These are phyloP conservation scores for Penicillium brevicompactum DNA, from an alignment of 2,329 filamentous ascomycete genomes.

Conservation along the genomic window DNA sequence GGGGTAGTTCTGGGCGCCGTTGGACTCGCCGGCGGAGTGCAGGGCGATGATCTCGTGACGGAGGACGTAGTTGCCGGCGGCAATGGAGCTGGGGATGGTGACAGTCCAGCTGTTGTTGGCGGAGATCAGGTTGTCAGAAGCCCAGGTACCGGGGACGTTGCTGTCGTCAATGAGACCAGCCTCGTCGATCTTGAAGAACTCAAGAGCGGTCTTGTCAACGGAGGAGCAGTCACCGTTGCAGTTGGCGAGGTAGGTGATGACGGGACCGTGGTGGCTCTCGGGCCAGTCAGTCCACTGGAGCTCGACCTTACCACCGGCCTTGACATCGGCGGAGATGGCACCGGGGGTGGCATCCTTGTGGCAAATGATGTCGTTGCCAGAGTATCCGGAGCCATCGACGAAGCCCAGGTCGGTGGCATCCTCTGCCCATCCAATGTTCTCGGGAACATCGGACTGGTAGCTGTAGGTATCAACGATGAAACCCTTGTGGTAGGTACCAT, in stretches of 20 bases:
- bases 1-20: slow-evolving; percentile 59
- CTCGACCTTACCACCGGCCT: slow-evolving; percentile 61
- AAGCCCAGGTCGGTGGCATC: slow-evolving; percentile 57
- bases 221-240: slow-evolving; percentile 60
- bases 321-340: slow-evolving; percentile 55
- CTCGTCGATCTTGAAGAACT: slow-evolving; percentile 67
- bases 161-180: slow-evolving; percentile 53
- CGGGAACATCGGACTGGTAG: slow-evolving; percentile 41
- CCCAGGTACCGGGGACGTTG: slow-evolving; percentile 55
- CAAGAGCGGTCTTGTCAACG: slow-evolving; percentile 55
- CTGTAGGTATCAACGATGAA: slow-evolving; percentile 41
- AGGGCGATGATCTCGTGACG: slow-evolving; percentile 60
- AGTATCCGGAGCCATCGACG: slow-evolving; percentile 52
- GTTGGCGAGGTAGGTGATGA: slow-evolving; percentile 65
- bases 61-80: slow-evolving; percentile 56
- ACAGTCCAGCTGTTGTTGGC: slow-evolving; percentile 56
- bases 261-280: slow-evolving; percentile 64
- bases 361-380: slow-evolving; percentile 60
- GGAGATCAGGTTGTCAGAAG: slow-evolving; percentile 54
- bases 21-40: slow-evolving; percentile 48
- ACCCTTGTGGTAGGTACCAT: slow-evolving; percentile 41
- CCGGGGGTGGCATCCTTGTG: slow-evolving; percentile 60
- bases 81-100: slow-evolving; percentile 50
- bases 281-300: slow-evolving; percentile 69
- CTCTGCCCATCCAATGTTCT: slow-evolving; percentile 58